Percentiles rank a stretch among this genome's conserved stretches.
These are phyloP conservation scores for Podospora fimiseda DNA, from an alignment of 495 filamentous ascomycete species.

Conservation along the genomic window DNA sequence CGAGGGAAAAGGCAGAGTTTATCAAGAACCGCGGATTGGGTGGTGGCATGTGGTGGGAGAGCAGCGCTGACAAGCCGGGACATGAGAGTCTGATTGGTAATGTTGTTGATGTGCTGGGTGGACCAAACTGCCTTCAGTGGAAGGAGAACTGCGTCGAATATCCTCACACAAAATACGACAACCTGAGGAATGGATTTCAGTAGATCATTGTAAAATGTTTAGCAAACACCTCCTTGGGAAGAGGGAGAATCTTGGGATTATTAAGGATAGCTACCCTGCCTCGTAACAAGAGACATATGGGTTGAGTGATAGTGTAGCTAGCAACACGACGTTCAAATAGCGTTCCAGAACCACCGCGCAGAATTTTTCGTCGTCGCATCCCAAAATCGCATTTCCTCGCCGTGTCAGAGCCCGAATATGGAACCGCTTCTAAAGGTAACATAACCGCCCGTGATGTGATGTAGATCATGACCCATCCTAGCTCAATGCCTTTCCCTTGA, in stretches of 20 bases:
- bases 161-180: slow-evolving; percentile 75
- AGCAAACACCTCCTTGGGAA: neutral
- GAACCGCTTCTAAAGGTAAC: slow-evolving; percentile 27
- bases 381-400: slow-evolving; percentile 34
- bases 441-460: slow-evolving; percentile 30
- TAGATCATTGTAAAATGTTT: slow-evolving; percentile 18
- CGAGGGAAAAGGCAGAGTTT: slow-evolving; percentile 61
- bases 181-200: slow-evolving; percentile 56
- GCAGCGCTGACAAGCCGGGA: slow-evolving; percentile 65
- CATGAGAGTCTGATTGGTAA: slow-evolving; percentile 63
- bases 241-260: neutral
- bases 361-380: slow-evolving; percentile 17
- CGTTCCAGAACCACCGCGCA: neutral
- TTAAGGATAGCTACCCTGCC: slow-evolving; percentile 2
- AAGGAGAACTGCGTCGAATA: slow-evolving; percentile 63
- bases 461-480: slow-evolving; percentile 17
- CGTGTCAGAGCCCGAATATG: slow-evolving; percentile 25
- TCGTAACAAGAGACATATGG: neutral
- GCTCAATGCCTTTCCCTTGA: slow-evolving; percentile 24
- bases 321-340: neutral
- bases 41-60: slow-evolving; percentile 97
- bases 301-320: neutral
- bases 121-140: slow-evolving; percentile 47
- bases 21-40: slow-evolving; percentile 60
- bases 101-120: slow-evolving; percentile 55